A percentile compares a stretch with the other conserved stretches of the same genome.
Conservation (phyloP, 148 eudicot species). For the Cornus florida region DNA sequence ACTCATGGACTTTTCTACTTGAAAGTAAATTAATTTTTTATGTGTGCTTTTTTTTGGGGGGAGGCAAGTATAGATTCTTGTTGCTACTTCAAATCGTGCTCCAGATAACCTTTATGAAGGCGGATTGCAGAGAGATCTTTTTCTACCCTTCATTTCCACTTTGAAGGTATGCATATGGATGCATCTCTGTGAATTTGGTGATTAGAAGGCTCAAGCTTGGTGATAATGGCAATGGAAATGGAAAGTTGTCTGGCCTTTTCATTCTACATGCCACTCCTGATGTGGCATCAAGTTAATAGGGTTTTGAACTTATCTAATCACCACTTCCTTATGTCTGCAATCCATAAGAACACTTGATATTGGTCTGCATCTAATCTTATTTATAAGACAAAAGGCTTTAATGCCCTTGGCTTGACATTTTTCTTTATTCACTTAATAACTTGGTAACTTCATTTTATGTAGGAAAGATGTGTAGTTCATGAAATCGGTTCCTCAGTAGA, state of each 20-base stretch:
- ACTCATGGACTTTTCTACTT: background rate
- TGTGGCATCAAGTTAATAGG: too few species aligned
- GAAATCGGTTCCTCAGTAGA: constrained; percentile 87
- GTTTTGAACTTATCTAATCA: too few species aligned
- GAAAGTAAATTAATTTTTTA: background rate
- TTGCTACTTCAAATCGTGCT: constrained; percentile 90
- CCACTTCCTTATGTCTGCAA: background rate
- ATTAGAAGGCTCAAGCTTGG: background rate
- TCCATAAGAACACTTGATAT: background rate
- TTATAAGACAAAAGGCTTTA: too few species aligned
- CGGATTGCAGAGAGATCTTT: constrained; percentile 91
- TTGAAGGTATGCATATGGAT: constrained; percentile 52
- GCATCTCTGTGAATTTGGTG: constrained; percentile 4
- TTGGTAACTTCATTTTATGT: constrained; percentile 19
- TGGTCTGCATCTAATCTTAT: background rate
- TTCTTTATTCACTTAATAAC: background rate
- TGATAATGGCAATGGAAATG: background rate
- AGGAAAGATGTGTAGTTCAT: constrained; percentile 82
- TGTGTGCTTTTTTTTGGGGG: constrained; percentile 7
- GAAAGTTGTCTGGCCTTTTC: background rate
- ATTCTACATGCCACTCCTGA: background rate
- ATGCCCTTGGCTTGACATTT: background rate
- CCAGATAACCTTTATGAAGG: constrained; percentile 93
- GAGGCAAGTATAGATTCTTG: constrained; percentile 61
- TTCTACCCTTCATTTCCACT: constrained; percentile 79